phyloP scores from a whole-genome alignment of 805 yeast species.

The Lipomyces chichibuensis region DNA sequence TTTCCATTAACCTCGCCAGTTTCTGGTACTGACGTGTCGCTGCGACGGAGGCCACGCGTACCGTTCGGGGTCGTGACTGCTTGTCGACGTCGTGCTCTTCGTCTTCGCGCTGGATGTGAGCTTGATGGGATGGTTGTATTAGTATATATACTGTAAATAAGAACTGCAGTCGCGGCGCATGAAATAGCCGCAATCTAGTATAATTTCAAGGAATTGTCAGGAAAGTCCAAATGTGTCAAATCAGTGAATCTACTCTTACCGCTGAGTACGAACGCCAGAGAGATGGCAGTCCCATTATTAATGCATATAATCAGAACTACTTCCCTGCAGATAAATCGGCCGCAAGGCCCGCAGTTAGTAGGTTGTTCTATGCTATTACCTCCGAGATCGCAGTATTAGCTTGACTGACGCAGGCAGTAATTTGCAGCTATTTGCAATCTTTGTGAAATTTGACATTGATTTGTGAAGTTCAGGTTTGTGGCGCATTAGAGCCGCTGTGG shows the following conservation, averaged over 20 bases:
- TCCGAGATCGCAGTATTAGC: not conserved
- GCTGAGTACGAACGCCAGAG: conserved; percentile 2
- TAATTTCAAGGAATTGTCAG: not conserved
- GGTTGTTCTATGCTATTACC: not conserved
- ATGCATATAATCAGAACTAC: not conserved
- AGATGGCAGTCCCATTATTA: not conserved
- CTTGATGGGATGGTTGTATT: not conserved
- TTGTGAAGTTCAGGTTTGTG: not conserved
- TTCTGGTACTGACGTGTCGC: not conserved
- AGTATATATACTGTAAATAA: not conserved
- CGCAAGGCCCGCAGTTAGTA: not conserved
- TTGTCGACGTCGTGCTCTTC: not conserved
- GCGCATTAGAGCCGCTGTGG: not conserved
- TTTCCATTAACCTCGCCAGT: not conserved
- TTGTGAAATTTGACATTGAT: no score
- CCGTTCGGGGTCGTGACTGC: not conserved
- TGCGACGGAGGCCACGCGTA: not conserved
- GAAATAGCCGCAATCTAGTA: conserved; percentile 8
- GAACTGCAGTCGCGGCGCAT: conserved; percentile 11
- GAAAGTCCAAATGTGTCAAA: not conserved
- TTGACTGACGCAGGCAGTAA: not conserved
- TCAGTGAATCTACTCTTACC: not conserved
- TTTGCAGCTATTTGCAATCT: not conserved
- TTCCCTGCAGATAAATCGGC: not conserved
- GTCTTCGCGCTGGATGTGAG: not conserved